phyloP scores from a whole-genome alignment of 208 protist species.

The Leishmania tarentolae region DNA sequence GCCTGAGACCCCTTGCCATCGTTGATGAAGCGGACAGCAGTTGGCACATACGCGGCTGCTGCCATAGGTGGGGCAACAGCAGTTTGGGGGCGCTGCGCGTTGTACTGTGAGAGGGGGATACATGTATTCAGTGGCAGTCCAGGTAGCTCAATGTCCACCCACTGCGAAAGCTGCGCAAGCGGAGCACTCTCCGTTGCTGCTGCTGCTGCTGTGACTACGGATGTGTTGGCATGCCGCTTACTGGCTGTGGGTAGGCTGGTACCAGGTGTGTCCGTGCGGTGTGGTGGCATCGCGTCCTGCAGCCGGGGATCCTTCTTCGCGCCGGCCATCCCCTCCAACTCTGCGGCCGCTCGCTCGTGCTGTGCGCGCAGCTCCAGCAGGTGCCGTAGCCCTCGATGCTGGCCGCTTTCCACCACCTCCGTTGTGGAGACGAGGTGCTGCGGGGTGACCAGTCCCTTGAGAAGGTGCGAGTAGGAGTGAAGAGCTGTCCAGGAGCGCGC shows the following conservation, averaged over 20 bases:
- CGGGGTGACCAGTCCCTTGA: constrained; percentile 65
- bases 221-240: constrained; percentile 16
- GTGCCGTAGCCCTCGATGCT: constrained; percentile 76
- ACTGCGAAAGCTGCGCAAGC: constrained; percentile 28
- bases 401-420: constrained; percentile 43
- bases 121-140: constrained; percentile 59
- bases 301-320: constrained; percentile 47
- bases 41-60: constrained; percentile 44
- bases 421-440: constrained; percentile 59
- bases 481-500: constrained; percentile 59
- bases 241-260: not conserved
- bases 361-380: constrained; percentile 64
- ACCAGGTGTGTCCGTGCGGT: constrained; percentile 21
- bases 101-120: constrained; percentile 60
- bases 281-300: constrained; percentile 62
- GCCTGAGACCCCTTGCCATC: constrained; percentile 4
- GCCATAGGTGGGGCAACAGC: constrained; percentile 25
- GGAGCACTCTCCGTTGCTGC: constrained; percentile 17
- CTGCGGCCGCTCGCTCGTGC: constrained; percentile 39
- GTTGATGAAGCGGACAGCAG: constrained; percentile 1
- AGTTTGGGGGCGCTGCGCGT: constrained; percentile 48
- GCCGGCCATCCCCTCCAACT: constrained; percentile 32
- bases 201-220: constrained; percentile 1
- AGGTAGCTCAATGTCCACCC: constrained; percentile 57
- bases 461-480: constrained; percentile 67